phyloP scores from a whole-genome alignment of 768 basidiomycete genomes.

The Flagelloscypha sp. region DNA sequence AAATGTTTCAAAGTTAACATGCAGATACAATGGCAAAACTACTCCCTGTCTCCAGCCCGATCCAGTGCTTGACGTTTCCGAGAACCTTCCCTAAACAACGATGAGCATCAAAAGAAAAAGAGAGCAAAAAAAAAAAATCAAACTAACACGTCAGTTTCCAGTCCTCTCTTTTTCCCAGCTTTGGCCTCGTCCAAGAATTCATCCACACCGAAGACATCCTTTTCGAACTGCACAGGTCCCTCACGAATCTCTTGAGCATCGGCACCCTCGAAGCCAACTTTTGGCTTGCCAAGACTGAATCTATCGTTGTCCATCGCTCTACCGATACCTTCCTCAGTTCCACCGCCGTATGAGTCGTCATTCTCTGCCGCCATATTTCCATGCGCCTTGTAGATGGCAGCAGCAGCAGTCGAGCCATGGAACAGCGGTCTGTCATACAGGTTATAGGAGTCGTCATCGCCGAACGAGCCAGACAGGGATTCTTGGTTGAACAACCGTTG shows the following conservation, averaged over 20 bases:
- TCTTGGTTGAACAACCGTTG: conserved; percentile 98
- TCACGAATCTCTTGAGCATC: conserved; percentile 75
- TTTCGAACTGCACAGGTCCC: conserved; percentile 98
- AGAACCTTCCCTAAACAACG: conserved; percentile 31
- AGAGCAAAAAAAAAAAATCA: not conserved
- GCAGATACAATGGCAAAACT: conserved; percentile 1
- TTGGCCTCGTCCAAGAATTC: conserved; percentile 97
- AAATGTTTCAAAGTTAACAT: too few relatives aligned
- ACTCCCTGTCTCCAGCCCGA: conserved; percentile 26
- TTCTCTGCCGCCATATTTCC: conserved; percentile 80
- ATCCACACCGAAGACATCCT: conserved; percentile 96
- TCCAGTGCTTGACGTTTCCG: conserved; percentile 52
- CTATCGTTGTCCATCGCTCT: conserved; percentile 89
- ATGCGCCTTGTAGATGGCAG: conserved; percentile 98
- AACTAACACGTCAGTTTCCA: conserved; percentile 69
- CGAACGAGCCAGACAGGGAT: conserved; percentile 72
- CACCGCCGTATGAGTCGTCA: conserved; percentile 89
- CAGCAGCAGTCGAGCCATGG: conserved; percentile 91
- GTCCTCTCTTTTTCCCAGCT: conserved; percentile 83
- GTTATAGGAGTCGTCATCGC: conserved; percentile 88
- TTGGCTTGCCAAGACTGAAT: conserved; percentile 80
- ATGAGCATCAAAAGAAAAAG: conserved; percentile 1
- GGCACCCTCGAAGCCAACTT: conserved; percentile 88
- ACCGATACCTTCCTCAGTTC: conserved; percentile 91
- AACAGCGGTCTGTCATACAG: conserved; percentile 94